These are phyloP conservation scores for Polymyxa betae DNA, from an alignment of 208 protist genomes.

Conservation along the genomic window DNA sequence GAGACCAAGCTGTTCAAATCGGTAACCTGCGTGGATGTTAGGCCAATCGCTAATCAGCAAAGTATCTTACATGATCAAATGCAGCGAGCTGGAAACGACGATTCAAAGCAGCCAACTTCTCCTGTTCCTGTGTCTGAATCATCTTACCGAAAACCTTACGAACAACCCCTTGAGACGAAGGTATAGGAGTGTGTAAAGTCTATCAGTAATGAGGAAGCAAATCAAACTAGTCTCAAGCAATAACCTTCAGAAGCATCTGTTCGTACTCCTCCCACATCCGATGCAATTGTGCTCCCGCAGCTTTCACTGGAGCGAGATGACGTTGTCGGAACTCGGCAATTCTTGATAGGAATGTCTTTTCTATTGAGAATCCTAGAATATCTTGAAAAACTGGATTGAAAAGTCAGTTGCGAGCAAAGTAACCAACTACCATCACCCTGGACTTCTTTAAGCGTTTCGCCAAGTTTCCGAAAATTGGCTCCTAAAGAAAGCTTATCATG, in stretches of 20 bases:
- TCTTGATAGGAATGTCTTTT: not conserved
- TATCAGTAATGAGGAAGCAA: not conserved
- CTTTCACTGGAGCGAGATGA: not conserved
- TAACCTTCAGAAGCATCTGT: not conserved
- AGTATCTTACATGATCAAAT: constrained; percentile 2
- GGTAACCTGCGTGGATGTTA: not conserved
- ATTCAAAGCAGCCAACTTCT: not conserved
- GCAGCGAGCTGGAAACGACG: not conserved
- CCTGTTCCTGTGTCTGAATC: not conserved
- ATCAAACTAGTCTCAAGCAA: not conserved
- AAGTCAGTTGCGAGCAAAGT: not conserved
- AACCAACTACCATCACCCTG: not conserved
- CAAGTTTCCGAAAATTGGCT: not conserved
- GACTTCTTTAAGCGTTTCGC: constrained; percentile 38
- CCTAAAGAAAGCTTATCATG: not conserved
- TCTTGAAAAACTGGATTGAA: not conserved
- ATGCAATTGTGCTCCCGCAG: not conserved
- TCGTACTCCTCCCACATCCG: constrained; percentile 39
- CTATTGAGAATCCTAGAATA: constrained; percentile 32
- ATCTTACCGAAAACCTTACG: not conserved
- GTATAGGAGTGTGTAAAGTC: not conserved
- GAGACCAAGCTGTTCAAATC: constrained; percentile 22
- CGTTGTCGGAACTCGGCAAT: not conserved
- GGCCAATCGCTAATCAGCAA: not conserved
- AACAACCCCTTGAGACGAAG: not conserved